phyloP scores from a whole-genome alignment of 2,329 filamentous ascomycete genomes.

The Annulohypoxylon truncatum region DNA sequence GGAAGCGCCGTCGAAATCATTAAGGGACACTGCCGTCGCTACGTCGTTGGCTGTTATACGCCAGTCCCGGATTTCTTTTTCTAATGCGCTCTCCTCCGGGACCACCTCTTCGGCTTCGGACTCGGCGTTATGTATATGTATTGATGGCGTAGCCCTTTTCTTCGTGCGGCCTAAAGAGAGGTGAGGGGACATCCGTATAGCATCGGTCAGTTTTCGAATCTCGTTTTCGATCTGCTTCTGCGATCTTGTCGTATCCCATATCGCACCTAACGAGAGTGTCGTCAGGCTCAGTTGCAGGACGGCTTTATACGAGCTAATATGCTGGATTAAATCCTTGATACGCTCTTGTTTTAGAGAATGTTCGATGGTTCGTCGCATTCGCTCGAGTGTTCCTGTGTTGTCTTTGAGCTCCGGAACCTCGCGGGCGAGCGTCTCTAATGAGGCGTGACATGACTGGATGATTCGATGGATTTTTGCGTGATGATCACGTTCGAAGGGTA shows the following conservation, averaged over 20 bases:
- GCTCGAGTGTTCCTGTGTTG: constrained; percentile 29
- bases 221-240: constrained; percentile 45
- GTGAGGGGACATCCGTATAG: constrained; percentile 35
- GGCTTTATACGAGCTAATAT: constrained; percentile 45
- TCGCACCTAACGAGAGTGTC: constrained; percentile 45
- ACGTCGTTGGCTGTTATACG: constrained; percentile 46
- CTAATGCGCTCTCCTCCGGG: constrained; percentile 30
- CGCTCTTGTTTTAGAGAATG: constrained; percentile 42
- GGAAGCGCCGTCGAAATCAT: constrained; percentile 19
- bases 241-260: constrained; percentile 43
- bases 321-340: constrained; percentile 40
- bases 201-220: constrained; percentile 43
- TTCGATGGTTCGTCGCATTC: constrained; percentile 38
- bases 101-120: constrained; percentile 25
- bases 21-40: constrained; percentile 42
- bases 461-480: constrained; percentile 43
- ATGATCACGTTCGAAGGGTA: constrained; percentile 45
- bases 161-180: constrained; percentile 31
- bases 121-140: background rate
- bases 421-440: constrained; percentile 34
- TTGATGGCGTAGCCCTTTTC: background rate
- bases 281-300: constrained; percentile 46
- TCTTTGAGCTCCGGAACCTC: constrained; percentile 44
- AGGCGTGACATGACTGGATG: constrained; percentile 40
- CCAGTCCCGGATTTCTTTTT: constrained; percentile 45